phyloP scores from a whole-genome alignment of 495 filamentous ascomycete species.

The Penicillium tannophilum region DNA sequence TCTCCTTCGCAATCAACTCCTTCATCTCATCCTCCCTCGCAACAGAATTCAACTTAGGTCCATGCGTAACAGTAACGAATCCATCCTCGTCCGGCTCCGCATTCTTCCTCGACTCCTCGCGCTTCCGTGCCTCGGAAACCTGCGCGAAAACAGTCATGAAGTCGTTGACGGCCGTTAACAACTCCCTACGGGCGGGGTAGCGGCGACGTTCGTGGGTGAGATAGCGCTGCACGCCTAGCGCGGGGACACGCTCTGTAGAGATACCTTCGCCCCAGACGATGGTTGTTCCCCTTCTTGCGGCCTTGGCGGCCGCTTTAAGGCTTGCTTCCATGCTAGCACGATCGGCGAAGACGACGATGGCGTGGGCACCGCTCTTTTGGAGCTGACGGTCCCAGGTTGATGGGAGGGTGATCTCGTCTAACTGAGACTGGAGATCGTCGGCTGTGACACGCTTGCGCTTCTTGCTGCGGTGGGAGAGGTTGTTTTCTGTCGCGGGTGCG shows the following conservation, averaged over 20 bases:
- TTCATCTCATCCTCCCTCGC: conserved; percentile 74
- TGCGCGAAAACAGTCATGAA: conserved; percentile 76
- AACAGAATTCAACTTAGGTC: conserved; percentile 68
- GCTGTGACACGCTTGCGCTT: conserved; percentile 67
- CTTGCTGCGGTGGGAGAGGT: conserved; percentile 43
- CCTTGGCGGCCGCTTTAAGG: conserved; percentile 69
- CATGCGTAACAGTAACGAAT: conserved; percentile 87
- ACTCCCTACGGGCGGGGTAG: conserved; percentile 63
- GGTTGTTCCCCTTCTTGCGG: conserved; percentile 50
- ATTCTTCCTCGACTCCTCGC: conserved; percentile 61
- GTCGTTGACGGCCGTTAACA: conserved; percentile 73
- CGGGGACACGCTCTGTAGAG: conserved; percentile 47
- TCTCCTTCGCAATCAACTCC: conserved; percentile 70
- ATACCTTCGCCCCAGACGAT: conserved; percentile 67
- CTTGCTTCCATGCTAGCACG: conserved; percentile 69
- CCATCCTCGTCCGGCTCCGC: conserved; percentile 91
- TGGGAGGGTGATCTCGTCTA: conserved; percentile 59
- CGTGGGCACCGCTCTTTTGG: conserved; percentile 71
- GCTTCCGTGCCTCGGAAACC: conserved; percentile 65
- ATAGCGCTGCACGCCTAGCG: conserved; percentile 65
- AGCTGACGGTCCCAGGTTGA: conserved; percentile 75
- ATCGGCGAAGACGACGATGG: conserved; percentile 82
- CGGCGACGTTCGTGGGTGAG: conserved; percentile 59
- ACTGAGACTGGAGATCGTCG: conserved; percentile 53
- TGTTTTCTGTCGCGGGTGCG: conserved; percentile 27